Percentiles rank a stretch among this genome's conserved stretches.
These are phyloP conservation scores for Phytophthora agathidicida DNA, from an alignment of 352 stramenopile species.

Conservation along the genomic window DNA sequence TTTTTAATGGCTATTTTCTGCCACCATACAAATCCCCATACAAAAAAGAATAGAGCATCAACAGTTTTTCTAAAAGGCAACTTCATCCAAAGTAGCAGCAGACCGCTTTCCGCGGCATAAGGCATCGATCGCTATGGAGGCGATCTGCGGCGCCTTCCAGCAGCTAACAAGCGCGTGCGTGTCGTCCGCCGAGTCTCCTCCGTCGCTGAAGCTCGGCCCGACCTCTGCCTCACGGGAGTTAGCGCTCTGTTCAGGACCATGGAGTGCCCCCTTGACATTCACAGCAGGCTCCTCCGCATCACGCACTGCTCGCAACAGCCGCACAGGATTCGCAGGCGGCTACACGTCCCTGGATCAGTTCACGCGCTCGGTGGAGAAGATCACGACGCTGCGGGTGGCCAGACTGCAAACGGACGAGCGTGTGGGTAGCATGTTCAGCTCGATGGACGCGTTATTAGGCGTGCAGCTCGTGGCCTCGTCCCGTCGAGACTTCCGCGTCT, in stretches of 20 bases:
- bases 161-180: constrained; percentile 46
- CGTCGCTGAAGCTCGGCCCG: constrained; percentile 25
- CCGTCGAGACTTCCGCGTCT: constrained; percentile 64
- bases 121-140: constrained; percentile 24
- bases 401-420: constrained; percentile 27
- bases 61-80: constrained; percentile 26
- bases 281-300: constrained; percentile 4
- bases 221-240: constrained; percentile 34
- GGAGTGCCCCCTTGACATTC: constrained; percentile 6
- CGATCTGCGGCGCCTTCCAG: constrained; percentile 51
- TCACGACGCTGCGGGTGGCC: constrained; percentile 52
- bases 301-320: constrained; percentile 22
- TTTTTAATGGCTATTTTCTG: constrained; percentile 9
- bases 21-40: constrained; percentile 16
- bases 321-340: constrained; percentile 1
- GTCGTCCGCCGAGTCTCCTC: constrained; percentile 38
- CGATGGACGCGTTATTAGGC: constrained; percentile 55
- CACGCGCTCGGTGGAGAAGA: constrained; percentile 56
- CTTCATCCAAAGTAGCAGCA: too few relatives aligned
- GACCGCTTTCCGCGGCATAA: constrained; percentile 22
- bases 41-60: constrained; percentile 22
- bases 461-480: constrained; percentile 65
- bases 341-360: constrained; percentile 43
- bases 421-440: constrained; percentile 52
- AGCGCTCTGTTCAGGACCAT: constrained; percentile 15